A percentile compares a stretch with the other conserved stretches of the same genome.
These are phyloP conservation scores for Fraxinus xanthoxyloides DNA, from an alignment of 305 asterid species.

Conservation along the genomic window DNA sequence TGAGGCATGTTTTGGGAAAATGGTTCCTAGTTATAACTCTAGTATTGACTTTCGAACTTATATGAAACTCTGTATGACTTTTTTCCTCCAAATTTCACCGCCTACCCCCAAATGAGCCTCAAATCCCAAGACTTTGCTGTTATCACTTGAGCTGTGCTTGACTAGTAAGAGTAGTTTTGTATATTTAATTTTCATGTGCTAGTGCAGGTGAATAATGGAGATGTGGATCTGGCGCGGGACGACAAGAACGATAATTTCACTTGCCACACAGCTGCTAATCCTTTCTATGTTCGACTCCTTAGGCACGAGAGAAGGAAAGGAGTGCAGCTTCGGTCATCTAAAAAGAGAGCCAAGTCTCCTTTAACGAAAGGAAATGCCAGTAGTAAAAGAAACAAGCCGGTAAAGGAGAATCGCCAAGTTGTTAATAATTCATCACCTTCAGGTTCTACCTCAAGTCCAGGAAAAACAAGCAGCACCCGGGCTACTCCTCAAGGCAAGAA, in stretches of 20 bases:
- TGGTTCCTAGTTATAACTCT: not conserved
- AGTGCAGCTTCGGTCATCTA: constrained; percentile 41
- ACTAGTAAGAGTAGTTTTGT: not conserved
- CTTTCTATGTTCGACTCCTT: constrained; percentile 60
- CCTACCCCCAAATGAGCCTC: not conserved
- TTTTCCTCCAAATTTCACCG: not conserved
- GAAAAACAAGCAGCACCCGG: constrained; percentile 42
- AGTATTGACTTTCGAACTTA: not conserved
- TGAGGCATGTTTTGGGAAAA: not conserved
- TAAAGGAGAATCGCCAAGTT: constrained; percentile 46
- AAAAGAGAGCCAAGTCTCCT: constrained; percentile 66
- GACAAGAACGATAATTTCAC: constrained; percentile 20
- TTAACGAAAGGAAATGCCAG: constrained; percentile 25
- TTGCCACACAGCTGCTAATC: constrained; percentile 61
- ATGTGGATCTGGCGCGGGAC: constrained; percentile 55
- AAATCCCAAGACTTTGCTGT: not conserved
- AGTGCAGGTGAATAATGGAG: constrained; percentile 81
- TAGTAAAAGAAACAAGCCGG: constrained; percentile 31
- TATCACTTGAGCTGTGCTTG: not conserved
- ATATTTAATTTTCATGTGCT: not conserved
- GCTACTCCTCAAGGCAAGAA: constrained; percentile 77
- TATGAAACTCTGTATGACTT: not conserved
- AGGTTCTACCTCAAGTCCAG: constrained; percentile 32
- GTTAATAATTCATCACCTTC: constrained; percentile 37
- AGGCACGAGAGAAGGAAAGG: constrained; percentile 41